Evolutionary conservation across 2,329 filamentous ascomycete species (phyloP).

Genomic region (Sordariomycetes sp.): DNA sequence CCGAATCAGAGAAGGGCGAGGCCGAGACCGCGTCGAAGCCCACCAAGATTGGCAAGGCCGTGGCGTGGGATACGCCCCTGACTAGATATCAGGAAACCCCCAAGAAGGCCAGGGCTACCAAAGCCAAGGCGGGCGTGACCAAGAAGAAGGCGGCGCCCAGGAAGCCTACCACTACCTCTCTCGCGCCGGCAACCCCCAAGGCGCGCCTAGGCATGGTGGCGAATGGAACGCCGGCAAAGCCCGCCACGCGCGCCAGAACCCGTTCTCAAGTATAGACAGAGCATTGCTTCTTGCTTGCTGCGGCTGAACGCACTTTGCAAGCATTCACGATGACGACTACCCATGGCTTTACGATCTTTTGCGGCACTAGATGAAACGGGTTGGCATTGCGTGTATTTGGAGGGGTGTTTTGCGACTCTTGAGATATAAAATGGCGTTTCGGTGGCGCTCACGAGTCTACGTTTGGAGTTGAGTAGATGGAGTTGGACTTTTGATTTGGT

Average conservation of each 20-base stretch:
- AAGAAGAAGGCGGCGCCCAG: constrained; percentile 17
- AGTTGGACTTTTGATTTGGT: too few relatives aligned
- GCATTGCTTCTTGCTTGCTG: too few relatives aligned
- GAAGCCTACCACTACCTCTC: constrained; percentile 12
- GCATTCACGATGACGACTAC: too few relatives aligned
- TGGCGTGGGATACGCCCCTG: constrained; percentile 24
- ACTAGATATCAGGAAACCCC: constrained; percentile 14
- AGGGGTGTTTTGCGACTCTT: too few relatives aligned
- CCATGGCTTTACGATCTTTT: too few relatives aligned
- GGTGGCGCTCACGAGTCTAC: too few relatives aligned
- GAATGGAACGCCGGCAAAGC: constrained; percentile 24
- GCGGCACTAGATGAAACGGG: too few relatives aligned
- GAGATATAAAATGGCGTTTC: too few relatives aligned
- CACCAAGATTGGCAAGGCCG: constrained; percentile 15
- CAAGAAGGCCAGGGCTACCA: constrained; percentile 7
- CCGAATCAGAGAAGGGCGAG: constrained; percentile 9
- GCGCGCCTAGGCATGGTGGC: constrained; percentile 20
- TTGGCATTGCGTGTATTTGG: too few relatives aligned
- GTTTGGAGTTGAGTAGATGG: too few relatives aligned
- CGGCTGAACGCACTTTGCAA: too few relatives aligned
- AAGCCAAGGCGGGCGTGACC: constrained; percentile 9
- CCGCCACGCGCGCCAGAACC: constrained; percentile 1
- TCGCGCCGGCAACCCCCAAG: constrained; percentile 16
- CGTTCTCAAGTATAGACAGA: too few relatives aligned
- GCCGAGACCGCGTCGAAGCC: constrained; percentile 6